Base-by-base conservation (phyloP, 352 stramenopile species). In the Thalassiosira exigua region DNA sequence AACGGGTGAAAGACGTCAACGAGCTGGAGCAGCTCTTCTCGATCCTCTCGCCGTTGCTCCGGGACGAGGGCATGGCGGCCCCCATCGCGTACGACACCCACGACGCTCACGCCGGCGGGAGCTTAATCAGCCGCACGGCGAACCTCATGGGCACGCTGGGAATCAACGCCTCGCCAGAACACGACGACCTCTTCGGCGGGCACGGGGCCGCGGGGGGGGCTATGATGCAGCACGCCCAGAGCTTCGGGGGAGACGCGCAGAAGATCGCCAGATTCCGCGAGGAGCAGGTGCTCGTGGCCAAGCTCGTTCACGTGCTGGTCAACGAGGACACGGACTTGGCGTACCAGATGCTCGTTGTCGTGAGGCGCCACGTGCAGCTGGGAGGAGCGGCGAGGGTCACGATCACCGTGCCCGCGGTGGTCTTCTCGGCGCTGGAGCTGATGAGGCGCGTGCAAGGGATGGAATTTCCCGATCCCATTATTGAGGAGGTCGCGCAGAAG, bases 291-390 rank as follows among this genome's bases (percentile, higher is more conserved):
- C 84, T 96, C 12, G 88, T 99, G 22, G 94, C 96, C 14, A 97
- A 97, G 61, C 71, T 99, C 3, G 81, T 98, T 17, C 95, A 98
- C 73, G 74, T 98, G n/a, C 85, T 99, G 21, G 39, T 90, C 26
- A 73, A 91, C 53, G 71, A 90, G 21, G 90, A 91, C 84, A 96
- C 82, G 52, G 93, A 90, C 90, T 91, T 84, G 9, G 65, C 89
- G n/a, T 96, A 95, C 74, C 69, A 95, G 79, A 93, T 96, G 69
- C 69, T 94, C 22, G 65, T 64, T 51, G 70, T 91, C 17, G 93
- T 94, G 5, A 75, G 83, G 53, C 86, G 82, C 42, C 70, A 93
- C 61, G 72, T 94, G 48, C 62, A 75, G 24, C 59, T 68, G 73
- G 96, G 96, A 36, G 95, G 96, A 4, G 85, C 95, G 19, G 91